phyloP scores from a whole-genome alignment of 306 rosid genomes.

The Calophaca sinica region DNA sequence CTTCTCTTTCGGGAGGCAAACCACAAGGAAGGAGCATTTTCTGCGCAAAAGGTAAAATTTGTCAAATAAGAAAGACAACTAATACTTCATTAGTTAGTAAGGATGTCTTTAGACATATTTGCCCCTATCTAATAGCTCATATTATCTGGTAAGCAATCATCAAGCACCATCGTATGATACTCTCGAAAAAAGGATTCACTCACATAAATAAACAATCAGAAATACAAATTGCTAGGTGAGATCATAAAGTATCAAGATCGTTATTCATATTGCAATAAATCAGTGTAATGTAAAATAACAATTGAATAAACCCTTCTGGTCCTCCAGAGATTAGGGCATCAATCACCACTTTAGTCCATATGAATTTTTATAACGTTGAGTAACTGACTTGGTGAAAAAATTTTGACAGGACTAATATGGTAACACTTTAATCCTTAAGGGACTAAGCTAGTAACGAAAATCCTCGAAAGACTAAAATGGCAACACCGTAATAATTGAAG shows the following conservation, averaged over 20 bases:
- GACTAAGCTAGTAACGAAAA: background rate
- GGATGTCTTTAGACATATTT: background rate
- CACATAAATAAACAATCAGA: conserved; percentile 4
- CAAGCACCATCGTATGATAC: conserved; percentile 10
- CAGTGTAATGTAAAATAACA: background rate
- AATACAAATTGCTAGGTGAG: background rate
- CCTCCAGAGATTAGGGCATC: background rate
- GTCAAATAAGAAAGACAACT: conserved; percentile 21
- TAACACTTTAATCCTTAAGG: background rate
- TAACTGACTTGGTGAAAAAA: background rate
- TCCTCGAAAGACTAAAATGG: background rate
- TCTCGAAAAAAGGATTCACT: background rate
- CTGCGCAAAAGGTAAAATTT: conserved; percentile 53
- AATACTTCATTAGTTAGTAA: background rate
- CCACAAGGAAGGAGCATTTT: conserved; percentile 98
- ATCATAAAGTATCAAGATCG: background rate
- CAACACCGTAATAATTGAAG: background rate
- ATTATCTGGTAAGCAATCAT: conserved; percentile 6
- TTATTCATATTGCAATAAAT: background rate
- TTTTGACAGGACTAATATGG: background rate
- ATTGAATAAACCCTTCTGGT: background rate
- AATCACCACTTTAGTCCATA: background rate
- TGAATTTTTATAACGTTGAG: background rate
- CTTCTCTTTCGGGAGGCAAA: conserved; percentile 92
- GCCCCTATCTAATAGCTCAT: background rate